phyloP scores from a whole-genome alignment of 805 yeast species.

The Millerago galiae region DNA sequence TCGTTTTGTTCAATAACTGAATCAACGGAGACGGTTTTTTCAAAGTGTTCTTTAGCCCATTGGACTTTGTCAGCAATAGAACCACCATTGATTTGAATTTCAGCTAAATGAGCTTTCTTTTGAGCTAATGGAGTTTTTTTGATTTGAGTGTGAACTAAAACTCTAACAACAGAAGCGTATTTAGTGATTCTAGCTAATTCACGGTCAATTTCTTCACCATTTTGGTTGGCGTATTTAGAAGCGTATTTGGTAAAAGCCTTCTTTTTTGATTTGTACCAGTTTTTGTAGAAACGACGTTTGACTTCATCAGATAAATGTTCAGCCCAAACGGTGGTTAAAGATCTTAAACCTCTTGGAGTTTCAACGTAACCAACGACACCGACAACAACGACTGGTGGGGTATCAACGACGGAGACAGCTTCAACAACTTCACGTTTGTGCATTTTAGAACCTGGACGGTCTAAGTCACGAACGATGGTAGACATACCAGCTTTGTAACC shows the following conservation, averaged over 20 bases:
- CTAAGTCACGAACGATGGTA: conserved; percentile 99
- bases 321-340: conserved; percentile 99
- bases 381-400: conserved; percentile 98
- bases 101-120: conserved; percentile 99
- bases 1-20: conserved; percentile 98
- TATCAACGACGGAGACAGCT: conserved; percentile 98
- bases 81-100: conserved; percentile 99
- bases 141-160: conserved; percentile 98
- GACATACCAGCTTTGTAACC: conserved; percentile 99
- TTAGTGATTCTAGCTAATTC: conserved; percentile 98
- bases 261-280: conserved; percentile 99
- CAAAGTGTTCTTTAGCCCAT: conserved; percentile 99
- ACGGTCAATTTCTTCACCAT: conserved; percentile 81
- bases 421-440: conserved; percentile 99
- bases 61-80: conserved; percentile 94
- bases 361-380: conserved; percentile 99
- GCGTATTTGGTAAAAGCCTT: conserved; percentile 99
- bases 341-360: conserved; percentile 99
- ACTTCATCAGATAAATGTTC: conserved; percentile 99
- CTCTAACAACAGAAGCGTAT: conserved; percentile 98
- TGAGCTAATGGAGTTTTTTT: conserved; percentile 98
- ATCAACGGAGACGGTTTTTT: conserved; percentile 95
- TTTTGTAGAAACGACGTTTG: conserved; percentile 99
- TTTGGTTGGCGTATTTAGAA: conserved; percentile 90
- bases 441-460: conserved; percentile 99